A percentile compares a stretch with the other conserved stretches of the same genome.
Evolutionary conservation across 2,329 filamentous ascomycete species (phyloP).

Genomic region (Fusarium euwallaceae): DNA sequence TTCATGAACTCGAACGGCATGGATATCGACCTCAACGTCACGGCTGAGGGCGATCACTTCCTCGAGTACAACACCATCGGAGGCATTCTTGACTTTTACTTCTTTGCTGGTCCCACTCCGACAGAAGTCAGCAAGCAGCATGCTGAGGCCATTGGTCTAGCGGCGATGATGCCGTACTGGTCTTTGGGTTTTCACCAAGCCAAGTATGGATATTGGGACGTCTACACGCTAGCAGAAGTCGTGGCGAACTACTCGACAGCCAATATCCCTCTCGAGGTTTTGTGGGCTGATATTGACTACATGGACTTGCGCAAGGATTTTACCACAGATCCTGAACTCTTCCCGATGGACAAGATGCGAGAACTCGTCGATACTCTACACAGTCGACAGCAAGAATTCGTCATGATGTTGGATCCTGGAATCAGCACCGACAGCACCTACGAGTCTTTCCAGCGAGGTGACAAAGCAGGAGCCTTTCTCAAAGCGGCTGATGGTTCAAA

Average conservation of each 20-base stretch:
- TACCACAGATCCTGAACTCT: constrained; percentile 76
- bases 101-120: constrained; percentile 80
- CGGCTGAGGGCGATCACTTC: constrained; percentile 69
- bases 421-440: constrained; percentile 64
- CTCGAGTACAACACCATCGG: constrained; percentile 86
- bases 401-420: constrained; percentile 84
- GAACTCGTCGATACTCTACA: constrained; percentile 77
- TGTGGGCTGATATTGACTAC: constrained; percentile 80
- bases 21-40: constrained; percentile 78
- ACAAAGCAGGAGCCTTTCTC: constrained; percentile 63
- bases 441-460: constrained; percentile 56
- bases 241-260: constrained; percentile 75
- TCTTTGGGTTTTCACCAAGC: constrained; percentile 87
- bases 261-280: constrained; percentile 78
- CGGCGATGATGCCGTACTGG: constrained; percentile 86
- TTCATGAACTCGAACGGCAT: constrained; percentile 82
- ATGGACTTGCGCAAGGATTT: constrained; percentile 71
- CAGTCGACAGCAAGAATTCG: constrained; percentile 74
- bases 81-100: constrained; percentile 83
- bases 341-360: constrained; percentile 72
- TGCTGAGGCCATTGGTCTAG: constrained; percentile 75
- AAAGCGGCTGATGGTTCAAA: constrained; percentile 67
- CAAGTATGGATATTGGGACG: constrained; percentile 83
- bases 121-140: constrained; percentile 79
- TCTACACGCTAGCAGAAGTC: constrained; percentile 75